phyloP scores from a whole-genome alignment of 169 alveolate genomes.

The Plasmodium vinckei region DNA sequence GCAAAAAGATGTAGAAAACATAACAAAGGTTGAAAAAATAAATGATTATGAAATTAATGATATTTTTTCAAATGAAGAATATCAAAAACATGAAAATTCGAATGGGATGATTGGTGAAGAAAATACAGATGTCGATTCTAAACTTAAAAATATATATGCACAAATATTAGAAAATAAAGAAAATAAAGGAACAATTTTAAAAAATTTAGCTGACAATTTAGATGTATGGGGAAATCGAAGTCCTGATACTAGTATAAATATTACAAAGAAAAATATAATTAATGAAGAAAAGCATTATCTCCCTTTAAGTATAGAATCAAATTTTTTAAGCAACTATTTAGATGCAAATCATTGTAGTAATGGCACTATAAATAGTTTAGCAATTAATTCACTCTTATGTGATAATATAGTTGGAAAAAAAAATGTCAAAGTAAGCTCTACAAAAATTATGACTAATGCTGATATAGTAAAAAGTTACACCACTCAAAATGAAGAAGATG shows the following conservation, averaged over 20 bases:
- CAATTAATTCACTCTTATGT: no score
- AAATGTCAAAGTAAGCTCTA: no score
- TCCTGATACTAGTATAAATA: constrained; percentile 18
- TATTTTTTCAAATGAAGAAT: not conserved
- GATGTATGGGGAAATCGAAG: not conserved
- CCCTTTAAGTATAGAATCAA: constrained; percentile 16
- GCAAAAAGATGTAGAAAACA: not conserved
- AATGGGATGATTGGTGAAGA: not conserved
- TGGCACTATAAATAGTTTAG: not conserved
- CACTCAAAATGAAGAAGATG: not conserved
- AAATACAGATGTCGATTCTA: not conserved
- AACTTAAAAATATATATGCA: not conserved
- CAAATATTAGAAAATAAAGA: not conserved
- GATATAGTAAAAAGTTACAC: no score
- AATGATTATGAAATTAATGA: not conserved
- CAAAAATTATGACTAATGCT: no score
- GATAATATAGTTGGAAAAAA: no score
- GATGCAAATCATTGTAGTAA: not conserved
- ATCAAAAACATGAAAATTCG: not conserved
- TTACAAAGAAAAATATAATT: constrained; percentile 26
- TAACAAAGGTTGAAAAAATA: not conserved
- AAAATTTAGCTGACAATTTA: not conserved
- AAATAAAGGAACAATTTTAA: not conserved
- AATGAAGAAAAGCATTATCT: constrained; percentile 47
- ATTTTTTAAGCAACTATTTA: constrained; percentile 1